Conservation (phyloP, 2,329 filamentous ascomycete species). For the Alternaria novae-zelandiae region DNA sequence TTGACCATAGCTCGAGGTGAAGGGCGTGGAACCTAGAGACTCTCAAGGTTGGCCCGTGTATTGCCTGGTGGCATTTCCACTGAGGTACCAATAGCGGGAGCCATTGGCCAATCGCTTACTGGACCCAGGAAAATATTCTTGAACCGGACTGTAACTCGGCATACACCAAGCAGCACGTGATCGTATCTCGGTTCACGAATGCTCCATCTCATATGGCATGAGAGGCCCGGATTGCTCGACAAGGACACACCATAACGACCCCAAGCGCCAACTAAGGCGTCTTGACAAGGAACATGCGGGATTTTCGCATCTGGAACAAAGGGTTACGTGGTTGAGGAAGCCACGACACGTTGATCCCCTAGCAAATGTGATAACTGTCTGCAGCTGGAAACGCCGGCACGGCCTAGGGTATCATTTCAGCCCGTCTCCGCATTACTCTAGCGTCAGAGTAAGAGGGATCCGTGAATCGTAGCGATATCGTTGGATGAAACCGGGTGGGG, state of each 20-base stretch:
- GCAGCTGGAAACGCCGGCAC: conserved; percentile 51
- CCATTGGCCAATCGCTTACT: conserved; percentile 41
- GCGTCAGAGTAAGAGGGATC: conserved; percentile 52
- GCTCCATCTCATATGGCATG: conserved; percentile 42
- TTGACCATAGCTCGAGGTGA: conserved; percentile 24
- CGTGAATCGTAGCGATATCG: conserved; percentile 53
- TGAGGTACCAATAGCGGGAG: conserved; percentile 22
- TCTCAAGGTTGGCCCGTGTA: conserved; percentile 27
- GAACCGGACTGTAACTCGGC: conserved; percentile 42
- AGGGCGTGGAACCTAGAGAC: conserved; percentile 19
- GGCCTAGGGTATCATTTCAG: conserved; percentile 55
- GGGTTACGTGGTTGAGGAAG: conserved; percentile 53
- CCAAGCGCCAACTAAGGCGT: conserved; percentile 41
- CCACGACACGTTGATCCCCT: conserved; percentile 52
- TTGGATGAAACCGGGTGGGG: conserved; percentile 52
- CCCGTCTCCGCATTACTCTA: conserved; percentile 51
- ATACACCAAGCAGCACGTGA: conserved; percentile 48
- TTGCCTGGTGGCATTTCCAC: conserved; percentile 29
- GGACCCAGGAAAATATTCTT: conserved; percentile 32
- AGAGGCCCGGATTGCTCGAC: conserved; percentile 43
- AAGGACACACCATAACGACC: conserved; percentile 24
- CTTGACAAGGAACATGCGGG: conserved; percentile 48
- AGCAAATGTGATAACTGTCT: conserved; percentile 52
- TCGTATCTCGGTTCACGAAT: conserved; percentile 42
- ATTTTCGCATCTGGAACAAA: conserved; percentile 45